These are phyloP conservation scores for Metschnikowia shivogae DNA, from an alignment of 805 yeast genomes.

Conservation along the genomic window DNA sequence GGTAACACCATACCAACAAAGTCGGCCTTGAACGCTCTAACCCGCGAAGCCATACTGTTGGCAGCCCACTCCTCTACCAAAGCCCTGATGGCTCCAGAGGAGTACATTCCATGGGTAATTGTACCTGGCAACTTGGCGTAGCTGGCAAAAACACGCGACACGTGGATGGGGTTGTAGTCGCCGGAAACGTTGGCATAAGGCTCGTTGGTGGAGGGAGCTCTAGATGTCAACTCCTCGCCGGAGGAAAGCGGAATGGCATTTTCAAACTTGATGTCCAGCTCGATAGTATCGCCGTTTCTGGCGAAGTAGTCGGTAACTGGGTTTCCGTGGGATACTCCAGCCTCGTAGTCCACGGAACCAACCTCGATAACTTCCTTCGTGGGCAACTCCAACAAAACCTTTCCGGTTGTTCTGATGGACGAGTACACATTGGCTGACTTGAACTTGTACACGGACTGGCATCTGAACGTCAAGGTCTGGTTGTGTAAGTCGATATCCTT, in stretches of 20 bases:
- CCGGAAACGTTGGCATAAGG: conserved; percentile 97
- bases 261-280: conserved; percentile 89
- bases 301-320: conserved; percentile 92
- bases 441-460: conserved; percentile 78
- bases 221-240: conserved; percentile 56
- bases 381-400: conserved; percentile 81
- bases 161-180: conserved; percentile 98
- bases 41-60: conserved; percentile 91
- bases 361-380: conserved; percentile 83
- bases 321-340: conserved; percentile 92
- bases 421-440: conserved; percentile 73
- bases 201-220: conserved; percentile 94
- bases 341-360: conserved; percentile 81
- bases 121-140: conserved; percentile 96
- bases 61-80: conserved; percentile 99
- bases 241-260: conserved; percentile 81
- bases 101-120: conserved; percentile 98
- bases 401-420: conserved; percentile 79
- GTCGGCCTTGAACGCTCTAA: conserved; percentile 84
- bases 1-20: conserved; percentile 98
- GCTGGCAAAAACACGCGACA: conserved; percentile 87
- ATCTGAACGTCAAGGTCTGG: conserved; percentile 83
- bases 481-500: conserved; percentile 65
- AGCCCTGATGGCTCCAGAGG: conserved; percentile 92
- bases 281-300: conserved; percentile 90